Evolutionary conservation across 179 eudicot genomes (phyloP).

Genomic region (Beta corolliflora): DNA sequence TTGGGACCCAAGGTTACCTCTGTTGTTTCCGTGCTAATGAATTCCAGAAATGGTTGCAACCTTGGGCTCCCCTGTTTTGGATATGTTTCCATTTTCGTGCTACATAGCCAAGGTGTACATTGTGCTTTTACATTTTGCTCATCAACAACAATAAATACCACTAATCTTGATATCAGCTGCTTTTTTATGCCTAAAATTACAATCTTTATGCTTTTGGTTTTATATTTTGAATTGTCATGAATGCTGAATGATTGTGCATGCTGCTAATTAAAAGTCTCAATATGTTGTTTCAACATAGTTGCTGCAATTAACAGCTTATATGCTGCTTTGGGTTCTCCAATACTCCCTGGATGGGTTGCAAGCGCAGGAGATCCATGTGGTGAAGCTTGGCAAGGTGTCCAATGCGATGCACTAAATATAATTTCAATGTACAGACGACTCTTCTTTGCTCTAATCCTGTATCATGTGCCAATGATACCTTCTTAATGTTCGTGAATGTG

Average conservation of each 20-base stretch:
- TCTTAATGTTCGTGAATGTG: not conserved
- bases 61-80: too few relatives aligned
- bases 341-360: constrained; percentile 84
- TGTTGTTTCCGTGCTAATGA: too few relatives aligned
- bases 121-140: not conserved
- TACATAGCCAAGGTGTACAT: not conserved
- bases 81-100: too few relatives aligned
- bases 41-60: too few relatives aligned
- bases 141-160: not conserved
- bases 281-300: constrained; percentile 52
- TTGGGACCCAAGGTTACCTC: too few relatives aligned
- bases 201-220: not conserved
- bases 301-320: constrained; percentile 82
- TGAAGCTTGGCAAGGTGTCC: constrained; percentile 90
- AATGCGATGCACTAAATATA: constrained; percentile 58
- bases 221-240: constrained; percentile 9
- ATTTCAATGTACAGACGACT: constrained; percentile 54
- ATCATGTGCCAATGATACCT: not conserved
- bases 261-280: constrained; percentile 14
- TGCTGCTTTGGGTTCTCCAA: constrained; percentile 74
- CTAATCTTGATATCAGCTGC: not conserved
- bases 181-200: not conserved
- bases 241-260: not conserved
- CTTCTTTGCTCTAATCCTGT: not conserved
- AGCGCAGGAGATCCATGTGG: constrained; percentile 90